Base-by-base conservation (phyloP, 805 yeast genomes). In the Lipomyces japonicus region DNA sequence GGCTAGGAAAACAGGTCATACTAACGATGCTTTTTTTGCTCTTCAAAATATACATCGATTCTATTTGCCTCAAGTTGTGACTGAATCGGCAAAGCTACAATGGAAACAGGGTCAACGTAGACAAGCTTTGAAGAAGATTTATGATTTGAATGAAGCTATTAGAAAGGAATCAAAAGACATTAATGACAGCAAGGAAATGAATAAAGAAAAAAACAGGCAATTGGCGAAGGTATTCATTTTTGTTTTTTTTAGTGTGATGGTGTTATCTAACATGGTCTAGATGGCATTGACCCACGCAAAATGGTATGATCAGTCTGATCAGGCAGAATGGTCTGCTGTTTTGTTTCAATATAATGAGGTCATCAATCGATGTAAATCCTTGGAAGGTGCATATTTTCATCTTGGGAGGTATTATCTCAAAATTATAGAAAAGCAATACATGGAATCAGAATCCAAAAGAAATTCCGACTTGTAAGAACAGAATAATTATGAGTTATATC, bases 51-150 rank as follows among this genome's bases (percentile, higher is more conserved):
- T 58, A 38, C 18, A 39, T 12, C 70, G 78, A 67, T 68, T 24
- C 10, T 49, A 71, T 28, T 32, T 56, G 19, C 62, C 61, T 6
- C 42, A 50, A 21, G 64, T 65, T 3, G 46, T 48, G 18, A 51
- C 84, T 35, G 95, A 89, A 63, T 83, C 84, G 65, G 83, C 96
- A 0, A 81, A 85, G 50, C 73, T 93, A 6, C 67, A 88, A 35
- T 91, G 97, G 97, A 83, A 81, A 2, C 87, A 86, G 63, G 96
- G 95, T 0, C 95, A 88, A 55, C 86, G 80, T 52, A 77, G 89
- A 22, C 83, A 88, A 58, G 97, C 97, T 0, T 74, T 91, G 39
- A 34, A 46, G 26, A 50, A 42, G 24, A 31, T 59, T 9, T 48
- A 47, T 7, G 37, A 6, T 6, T 6, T 34, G 16, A 12, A 7